phyloP scores from a whole-genome alignment of 164 flowering plant species.

The Piper betle region DNA sequence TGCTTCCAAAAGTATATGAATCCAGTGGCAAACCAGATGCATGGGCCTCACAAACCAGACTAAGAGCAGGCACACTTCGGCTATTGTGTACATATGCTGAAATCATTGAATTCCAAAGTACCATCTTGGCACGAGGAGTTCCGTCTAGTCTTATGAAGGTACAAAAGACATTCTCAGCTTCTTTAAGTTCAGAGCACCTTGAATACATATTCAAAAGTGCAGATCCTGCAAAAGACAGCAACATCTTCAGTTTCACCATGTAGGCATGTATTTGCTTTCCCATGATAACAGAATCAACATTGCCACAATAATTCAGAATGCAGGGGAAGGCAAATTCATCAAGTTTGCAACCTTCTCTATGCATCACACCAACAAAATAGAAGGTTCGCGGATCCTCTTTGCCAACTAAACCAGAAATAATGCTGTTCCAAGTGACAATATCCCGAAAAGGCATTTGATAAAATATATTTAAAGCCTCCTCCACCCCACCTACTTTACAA shows the following conservation, averaged over 20 bases:
- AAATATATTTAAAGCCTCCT: conserved; percentile 16
- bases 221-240: conserved; percentile 5
- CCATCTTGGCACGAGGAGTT: conserved; percentile 9
- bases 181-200: conserved; percentile 12
- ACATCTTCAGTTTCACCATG: conserved; percentile 8
- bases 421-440: conserved; percentile 19
- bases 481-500: conserved; percentile 12
- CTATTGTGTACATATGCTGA: conserved; percentile 12
- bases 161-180: conserved; percentile 12
- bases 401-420: conserved; percentile 14
- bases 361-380: conserved; percentile 13
- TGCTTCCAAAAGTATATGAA: conserved; percentile 14
- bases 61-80: conserved; percentile 5
- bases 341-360: conserved; percentile 8
- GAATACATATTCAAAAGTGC: conserved; percentile 20
- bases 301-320: conserved; percentile 15
- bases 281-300: conserved; percentile 3
- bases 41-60: conserved; percentile 10
- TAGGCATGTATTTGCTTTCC: conserved; percentile 20
- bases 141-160: conserved; percentile 1
- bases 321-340: conserved; percentile 22
- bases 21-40: conserved; percentile 13
- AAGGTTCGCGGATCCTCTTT: conserved; percentile 6
- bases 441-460: conserved; percentile 15
- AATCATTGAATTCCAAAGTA: conserved; percentile 18